Base-by-base conservation (phyloP, 768 basidiomycete species). In the Hemileccinum impolitum region DNA sequence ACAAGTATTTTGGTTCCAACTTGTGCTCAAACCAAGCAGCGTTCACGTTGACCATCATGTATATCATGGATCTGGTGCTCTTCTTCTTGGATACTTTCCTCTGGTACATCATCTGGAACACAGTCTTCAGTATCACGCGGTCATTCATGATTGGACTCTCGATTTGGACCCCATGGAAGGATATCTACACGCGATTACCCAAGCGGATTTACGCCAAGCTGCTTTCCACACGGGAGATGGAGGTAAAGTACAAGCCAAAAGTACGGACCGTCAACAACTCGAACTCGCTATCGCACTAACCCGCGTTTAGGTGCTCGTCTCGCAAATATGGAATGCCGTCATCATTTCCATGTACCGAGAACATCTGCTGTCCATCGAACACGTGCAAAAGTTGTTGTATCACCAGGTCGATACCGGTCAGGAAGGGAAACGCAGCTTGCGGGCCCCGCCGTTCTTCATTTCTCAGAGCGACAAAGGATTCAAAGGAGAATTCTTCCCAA, bases 291-390 rank as follows among this genome's bases (percentile, higher is more conserved):
- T 41, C 6, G 21, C 25, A 42, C 32, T 39, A 18, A 45, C 39
- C 54, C 42, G 54, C 31, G 21, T 21, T 28, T 47, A 93, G 90
- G 93, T 99, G 34, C 79, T 99, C 35, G 95, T 99, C 38, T 96
- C 94, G 14, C 96, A 97, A 71, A 94, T 99, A 47, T 98, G 96
- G 96, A 99, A 99, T 66, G 96, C 96, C 19, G 86, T 99, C 72
- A 96, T 99, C 71, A 98, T 99, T 58, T 98, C 95, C 13, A 99
- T 99, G 96, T 99, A 98, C 70, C 86, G 96, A 63, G 96, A 99
- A 68, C 96, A 98, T 65, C 69, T 99, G n/a, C 75, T 98, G 31
- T 97, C 94, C 41, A 99, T 99, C 63, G 94, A 97, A 59, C 96
- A 99, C 60, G 95, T 99, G 36, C 96, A 99, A 72, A 96, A 95